phyloP scores from a whole-genome alignment of 345 rosid species.

The Cochlearia excelsa region DNA sequence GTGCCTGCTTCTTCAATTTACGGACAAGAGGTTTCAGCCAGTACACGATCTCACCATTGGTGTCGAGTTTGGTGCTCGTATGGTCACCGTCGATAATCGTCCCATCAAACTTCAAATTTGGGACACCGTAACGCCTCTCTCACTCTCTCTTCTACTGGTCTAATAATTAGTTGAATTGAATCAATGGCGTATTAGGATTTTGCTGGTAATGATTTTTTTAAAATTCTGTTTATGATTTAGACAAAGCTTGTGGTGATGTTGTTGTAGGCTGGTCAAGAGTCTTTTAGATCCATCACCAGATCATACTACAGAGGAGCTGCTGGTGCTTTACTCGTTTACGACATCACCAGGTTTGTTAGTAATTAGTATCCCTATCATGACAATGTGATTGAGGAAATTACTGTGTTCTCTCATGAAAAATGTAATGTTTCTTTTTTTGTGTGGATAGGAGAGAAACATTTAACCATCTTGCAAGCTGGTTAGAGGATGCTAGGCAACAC shows the following conservation, averaged over 20 bases:
- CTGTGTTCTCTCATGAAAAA: not conserved
- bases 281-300: slow-evolving; percentile 93
- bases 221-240: not conserved
- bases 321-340: slow-evolving; percentile 92
- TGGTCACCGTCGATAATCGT: slow-evolving; percentile 60
- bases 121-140: slow-evolving; percentile 51
- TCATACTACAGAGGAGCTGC: slow-evolving; percentile 99
- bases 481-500: slow-evolving; percentile 97
- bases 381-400: too few relatives aligned
- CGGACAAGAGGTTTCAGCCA: slow-evolving; percentile 71
- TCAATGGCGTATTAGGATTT: not conserved
- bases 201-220: not conserved
- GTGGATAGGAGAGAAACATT: slow-evolving; percentile 84
- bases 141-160: not conserved
- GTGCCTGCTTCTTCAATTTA: slow-evolving; percentile 62
- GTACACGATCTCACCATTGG: slow-evolving; percentile 77
- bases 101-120: slow-evolving; percentile 67
- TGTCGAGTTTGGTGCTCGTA: slow-evolving; percentile 70
- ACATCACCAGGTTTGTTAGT: slow-evolving; percentile 71
- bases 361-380: slow-evolving; percentile 17
- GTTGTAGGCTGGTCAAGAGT: slow-evolving; percentile 90
- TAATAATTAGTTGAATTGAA: not conserved
- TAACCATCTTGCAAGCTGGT: slow-evolving; percentile 96
- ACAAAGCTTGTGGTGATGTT: not conserved
- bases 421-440: slow-evolving; percentile 3